These are phyloP conservation scores for Madurella mycetomatis DNA, from an alignment of 2,329 filamentous ascomycete species.

Conservation along the genomic window DNA sequence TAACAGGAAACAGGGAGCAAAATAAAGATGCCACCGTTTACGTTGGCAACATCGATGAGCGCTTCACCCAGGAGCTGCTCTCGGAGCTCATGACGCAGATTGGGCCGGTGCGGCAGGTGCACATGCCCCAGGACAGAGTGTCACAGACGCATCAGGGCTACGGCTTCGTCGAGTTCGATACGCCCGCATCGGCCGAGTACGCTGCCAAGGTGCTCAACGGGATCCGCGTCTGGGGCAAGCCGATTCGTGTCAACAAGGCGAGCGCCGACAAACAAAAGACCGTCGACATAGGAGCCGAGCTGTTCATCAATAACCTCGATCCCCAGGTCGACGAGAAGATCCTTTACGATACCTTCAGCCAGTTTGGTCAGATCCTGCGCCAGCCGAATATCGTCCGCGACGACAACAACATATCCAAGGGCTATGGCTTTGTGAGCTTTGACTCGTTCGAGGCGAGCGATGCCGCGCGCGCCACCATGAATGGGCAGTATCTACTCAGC, in stretches of 20 bases:
- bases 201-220: conserved; percentile 96
- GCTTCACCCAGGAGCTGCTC: conserved; percentile 81
- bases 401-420: conserved; percentile 82
- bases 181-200: conserved; percentile 93
- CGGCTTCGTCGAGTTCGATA: conserved; percentile 97
- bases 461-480: conserved; percentile 85
- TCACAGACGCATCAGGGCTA: conserved; percentile 96
- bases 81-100: conserved; percentile 99
- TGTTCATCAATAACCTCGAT: conserved; percentile 95
- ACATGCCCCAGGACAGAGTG: conserved; percentile 96
- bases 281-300: conserved; percentile 89
- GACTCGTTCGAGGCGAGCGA: conserved; percentile 91
- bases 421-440: conserved; percentile 94
- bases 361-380: conserved; percentile 80
- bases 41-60: conserved; percentile 97
- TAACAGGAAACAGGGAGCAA: conserved; percentile 64
- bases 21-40: conserved; percentile 98
- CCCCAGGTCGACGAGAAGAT: conserved; percentile 92
- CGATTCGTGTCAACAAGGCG: conserved; percentile 92
- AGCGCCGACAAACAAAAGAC: conserved; percentile 89
- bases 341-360: conserved; percentile 87
- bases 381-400: conserved; percentile 91
- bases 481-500: conserved; percentile 94
- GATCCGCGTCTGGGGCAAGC: conserved; percentile 87
- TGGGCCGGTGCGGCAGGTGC: conserved; percentile 94